Evolutionary conservation across 2,329 filamentous ascomycete genomes (phyloP).

Genomic region (Chrysosphaeria jannelii): DNA sequence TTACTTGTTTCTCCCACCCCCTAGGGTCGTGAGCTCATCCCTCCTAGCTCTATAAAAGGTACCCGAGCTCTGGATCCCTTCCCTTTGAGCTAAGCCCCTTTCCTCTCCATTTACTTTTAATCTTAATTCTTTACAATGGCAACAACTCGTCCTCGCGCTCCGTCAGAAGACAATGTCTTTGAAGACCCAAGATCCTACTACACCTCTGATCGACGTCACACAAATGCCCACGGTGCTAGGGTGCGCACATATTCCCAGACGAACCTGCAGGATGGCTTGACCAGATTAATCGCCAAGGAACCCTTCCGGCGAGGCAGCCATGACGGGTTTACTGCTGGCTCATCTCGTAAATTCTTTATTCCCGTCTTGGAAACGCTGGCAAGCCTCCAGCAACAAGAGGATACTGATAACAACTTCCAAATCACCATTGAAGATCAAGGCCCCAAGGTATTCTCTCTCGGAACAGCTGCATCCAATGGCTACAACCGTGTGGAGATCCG

Average conservation of each 20-base stretch:
- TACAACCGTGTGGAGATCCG: constrained; percentile 72
- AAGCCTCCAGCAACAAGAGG: constrained; percentile 54
- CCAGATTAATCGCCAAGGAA: constrained; percentile 18
- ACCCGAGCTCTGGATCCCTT: too few species aligned
- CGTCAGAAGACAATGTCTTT: constrained; percentile 17
- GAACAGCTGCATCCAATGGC: constrained; percentile 62
- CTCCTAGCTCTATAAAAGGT: too few species aligned
- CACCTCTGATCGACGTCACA: constrained; percentile 21
- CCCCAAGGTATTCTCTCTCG: constrained; percentile 63
- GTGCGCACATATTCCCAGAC: constrained; percentile 29
- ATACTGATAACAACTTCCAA: constrained; percentile 81
- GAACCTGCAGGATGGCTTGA: constrained; percentile 20
- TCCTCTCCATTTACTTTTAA: too few species aligned
- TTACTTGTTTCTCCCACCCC: too few species aligned
- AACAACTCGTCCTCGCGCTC: constrained; percentile 11
- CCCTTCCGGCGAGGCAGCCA: constrained; percentile 28
- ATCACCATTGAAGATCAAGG: constrained; percentile 93
- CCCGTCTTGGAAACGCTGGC: constrained; percentile 63
- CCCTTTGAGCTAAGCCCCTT: too few species aligned
- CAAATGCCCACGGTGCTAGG: constrained; percentile 15
- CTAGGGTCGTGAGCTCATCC: too few species aligned
- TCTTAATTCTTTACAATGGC: too few species aligned
- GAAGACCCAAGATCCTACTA: constrained; percentile 30
- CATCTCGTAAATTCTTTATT: constrained; percentile 51
- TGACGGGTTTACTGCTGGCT: constrained; percentile 37